Evolutionary conservation across 257 asterid species (phyloP).

Genomic region (Gentiana straminea): DNA sequence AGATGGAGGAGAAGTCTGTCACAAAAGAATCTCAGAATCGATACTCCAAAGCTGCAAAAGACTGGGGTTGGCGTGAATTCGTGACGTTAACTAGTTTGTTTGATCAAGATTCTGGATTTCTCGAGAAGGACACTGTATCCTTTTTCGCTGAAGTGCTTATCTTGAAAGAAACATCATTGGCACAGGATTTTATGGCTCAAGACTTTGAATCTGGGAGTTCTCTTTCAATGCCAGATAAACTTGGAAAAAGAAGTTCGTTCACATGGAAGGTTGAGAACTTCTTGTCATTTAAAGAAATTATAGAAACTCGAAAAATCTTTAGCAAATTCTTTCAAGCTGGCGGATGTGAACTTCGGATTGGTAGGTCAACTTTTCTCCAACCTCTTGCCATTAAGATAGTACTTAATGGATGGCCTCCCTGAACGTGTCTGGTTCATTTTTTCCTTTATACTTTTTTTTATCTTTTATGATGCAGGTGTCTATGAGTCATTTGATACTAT

Average conservation of each 20-base stretch:
- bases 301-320: slow-evolving; percentile 94
- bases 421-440: slow-evolving; percentile 13
- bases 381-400: neutral
- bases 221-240: slow-evolving; percentile 33
- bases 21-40: slow-evolving; percentile 99
- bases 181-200: slow-evolving; percentile 63
- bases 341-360: slow-evolving; percentile 99
- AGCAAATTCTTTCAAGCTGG: slow-evolving; percentile 99
- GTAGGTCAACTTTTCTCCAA: slow-evolving; percentile 40
- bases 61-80: slow-evolving; percentile 99
- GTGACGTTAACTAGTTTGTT: slow-evolving; percentile 96
- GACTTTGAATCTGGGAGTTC: slow-evolving; percentile 41
- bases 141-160: slow-evolving; percentile 97
- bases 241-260: slow-evolving; percentile 74
- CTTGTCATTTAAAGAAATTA: slow-evolving; percentile 93
- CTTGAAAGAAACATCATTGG: slow-evolving; percentile 79
- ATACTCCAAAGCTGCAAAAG: slow-evolving; percentile 96
- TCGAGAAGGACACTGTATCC: slow-evolving; percentile 74
- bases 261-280: slow-evolving; percentile 99
- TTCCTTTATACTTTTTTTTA: slow-evolving; percentile 10
- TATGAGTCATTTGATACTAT: slow-evolving; percentile 97
- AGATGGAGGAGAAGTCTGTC: slow-evolving; percentile 78
- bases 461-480: slow-evolving; percentile 62
- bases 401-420: slow-evolving; percentile 12
- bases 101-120: slow-evolving; percentile 99